A percentile compares a stretch with the other conserved stretches of the same genome.
Evolutionary conservation across 1,139 yeast genomes (phyloP).

Genomic region (Debaryomyces coudertii): DNA sequence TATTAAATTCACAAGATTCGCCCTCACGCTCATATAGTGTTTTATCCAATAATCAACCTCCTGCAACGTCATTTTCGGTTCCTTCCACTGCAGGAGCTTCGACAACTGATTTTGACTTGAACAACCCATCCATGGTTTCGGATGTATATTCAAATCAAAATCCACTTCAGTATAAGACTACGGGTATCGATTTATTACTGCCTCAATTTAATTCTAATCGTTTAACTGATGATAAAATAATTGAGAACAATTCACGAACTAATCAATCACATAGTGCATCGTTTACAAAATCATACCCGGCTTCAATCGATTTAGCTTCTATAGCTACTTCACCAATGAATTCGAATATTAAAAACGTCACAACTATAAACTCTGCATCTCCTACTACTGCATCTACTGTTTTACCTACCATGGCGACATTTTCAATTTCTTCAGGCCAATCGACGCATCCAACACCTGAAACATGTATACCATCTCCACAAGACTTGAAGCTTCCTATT

Average conservation of each 20-base stretch:
- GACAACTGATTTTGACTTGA: constrained; percentile 10
- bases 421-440: constrained; percentile 19
- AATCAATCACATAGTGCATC: constrained; percentile 19
- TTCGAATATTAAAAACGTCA: constrained; percentile 1
- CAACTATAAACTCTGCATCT: constrained; percentile 5
- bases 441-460: constrained; percentile 10
- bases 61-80: constrained; percentile 18
- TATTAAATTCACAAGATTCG: constrained; percentile 14
- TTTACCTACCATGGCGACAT: constrained; percentile 47
- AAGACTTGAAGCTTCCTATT: constrained; percentile 28
- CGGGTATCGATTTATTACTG: constrained; percentile 32
- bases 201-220: constrained; percentile 24
- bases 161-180: constrained; percentile 6
- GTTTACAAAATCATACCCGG: constrained; percentile 42
- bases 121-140: background rate
- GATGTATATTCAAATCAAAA: constrained; percentile 6
- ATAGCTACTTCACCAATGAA: constrained; percentile 23
- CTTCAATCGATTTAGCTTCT: constrained; percentile 41
- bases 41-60: constrained; percentile 5
- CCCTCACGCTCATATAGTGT: constrained; percentile 11
- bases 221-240: constrained; percentile 15
- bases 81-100: constrained; percentile 17
- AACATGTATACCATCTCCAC: constrained; percentile 15
- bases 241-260: constrained; percentile 10
- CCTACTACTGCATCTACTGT: constrained; percentile 19